Evolutionary conservation across 1,284 basidiomycete species (phyloP), one percentile per base, ranked within the genome.

Genomic region (Neotropicomus parvogracilis): DNA sequence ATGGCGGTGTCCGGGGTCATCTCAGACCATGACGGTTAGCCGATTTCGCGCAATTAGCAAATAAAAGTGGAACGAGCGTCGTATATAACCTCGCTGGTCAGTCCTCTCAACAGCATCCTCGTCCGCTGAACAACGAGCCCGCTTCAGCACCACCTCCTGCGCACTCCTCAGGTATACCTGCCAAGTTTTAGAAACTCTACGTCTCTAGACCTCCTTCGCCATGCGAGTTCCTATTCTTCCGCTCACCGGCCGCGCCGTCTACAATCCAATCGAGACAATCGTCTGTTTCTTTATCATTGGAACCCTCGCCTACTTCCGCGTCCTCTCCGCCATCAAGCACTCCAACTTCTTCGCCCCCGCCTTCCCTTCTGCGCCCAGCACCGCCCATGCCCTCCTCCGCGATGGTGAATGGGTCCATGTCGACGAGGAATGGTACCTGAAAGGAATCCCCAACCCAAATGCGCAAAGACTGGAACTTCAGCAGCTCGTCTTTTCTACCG

Each of bases 251-350:
- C 80, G 82, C 53, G 80, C 83, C 2, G 81, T 80, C 17, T 79
- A 79, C 65, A 80, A 72, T 3, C 84, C 83, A 40, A 85, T 86
- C 49, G 94, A 97, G 67, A 86, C 88, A 19, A 91, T 95, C 57
- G 91, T 95, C 48, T 80, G 83, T 62, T 87, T 90, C 70, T 91
- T 85, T 65, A 81, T 94, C 63, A 68, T 93, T 52, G 88, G 88
- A 29, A 97, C 94, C 3, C 78, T 97, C 35, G 86, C 88, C 42
- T 97, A 97, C 70, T 95, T 97, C 67, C 90, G 94, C 66, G 79
- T 95, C 53, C 78, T 97, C 49, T 81, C 83, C 53, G 88, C 90
- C 37, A 85, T 95, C 65, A 91, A 91, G 53, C 78, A 86, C 59
- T 85, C 83, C 0, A 71, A 80, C 0, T 86, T 87, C 68, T 77